phyloP scores from a whole-genome alignment of 805 yeast genomes.

The Cyberlindnera xylosilytica region DNA sequence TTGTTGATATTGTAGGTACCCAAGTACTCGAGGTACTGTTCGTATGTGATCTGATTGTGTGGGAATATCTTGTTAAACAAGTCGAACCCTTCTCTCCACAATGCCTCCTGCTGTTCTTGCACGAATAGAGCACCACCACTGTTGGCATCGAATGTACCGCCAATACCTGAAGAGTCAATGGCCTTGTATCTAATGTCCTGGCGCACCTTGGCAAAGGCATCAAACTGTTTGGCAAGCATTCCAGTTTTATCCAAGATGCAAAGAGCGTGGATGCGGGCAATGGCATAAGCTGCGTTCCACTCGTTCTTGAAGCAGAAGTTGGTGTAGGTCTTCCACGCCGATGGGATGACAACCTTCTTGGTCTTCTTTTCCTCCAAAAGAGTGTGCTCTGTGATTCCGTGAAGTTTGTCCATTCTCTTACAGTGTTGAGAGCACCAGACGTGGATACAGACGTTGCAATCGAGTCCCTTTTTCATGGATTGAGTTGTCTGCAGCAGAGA shows the following conservation, averaged over 20 bases:
- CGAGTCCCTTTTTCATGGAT: slow-evolving; percentile 44
- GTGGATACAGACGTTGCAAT: slow-evolving; percentile 61
- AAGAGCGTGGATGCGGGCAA: slow-evolving; percentile 53
- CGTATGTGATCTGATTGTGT: slow-evolving; percentile 36
- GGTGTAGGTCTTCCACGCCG: slow-evolving; percentile 54
- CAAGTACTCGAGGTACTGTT: slow-evolving; percentile 55
- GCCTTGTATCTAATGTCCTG: slow-evolving; percentile 64
- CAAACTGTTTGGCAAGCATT: slow-evolving; percentile 42
- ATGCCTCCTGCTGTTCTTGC: slow-evolving; percentile 50
- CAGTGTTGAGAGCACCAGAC: slow-evolving; percentile 71
- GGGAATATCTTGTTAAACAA: slow-evolving; percentile 49
- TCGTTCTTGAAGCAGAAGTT: slow-evolving; percentile 59
- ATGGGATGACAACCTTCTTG: slow-evolving; percentile 37
- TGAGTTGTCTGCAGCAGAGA: slow-evolving; percentile 27
- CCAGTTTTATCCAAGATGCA: slow-evolving; percentile 40
- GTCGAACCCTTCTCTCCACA: slow-evolving; percentile 59
- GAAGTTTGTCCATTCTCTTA: slow-evolving; percentile 51
- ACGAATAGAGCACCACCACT: slow-evolving; percentile 52
- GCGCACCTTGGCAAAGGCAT: slow-evolving; percentile 64
- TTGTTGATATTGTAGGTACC: slow-evolving; percentile 78
- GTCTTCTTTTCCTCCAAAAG: slow-evolving; percentile 34
- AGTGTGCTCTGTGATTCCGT: slow-evolving; percentile 56
- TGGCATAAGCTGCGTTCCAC: slow-evolving; percentile 68
- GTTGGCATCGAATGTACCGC: slow-evolving; percentile 39
- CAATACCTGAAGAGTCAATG: slow-evolving; percentile 46